phyloP scores from a whole-genome alignment of 2,329 filamentous ascomycete genomes.

The Ascochyta lentis region DNA sequence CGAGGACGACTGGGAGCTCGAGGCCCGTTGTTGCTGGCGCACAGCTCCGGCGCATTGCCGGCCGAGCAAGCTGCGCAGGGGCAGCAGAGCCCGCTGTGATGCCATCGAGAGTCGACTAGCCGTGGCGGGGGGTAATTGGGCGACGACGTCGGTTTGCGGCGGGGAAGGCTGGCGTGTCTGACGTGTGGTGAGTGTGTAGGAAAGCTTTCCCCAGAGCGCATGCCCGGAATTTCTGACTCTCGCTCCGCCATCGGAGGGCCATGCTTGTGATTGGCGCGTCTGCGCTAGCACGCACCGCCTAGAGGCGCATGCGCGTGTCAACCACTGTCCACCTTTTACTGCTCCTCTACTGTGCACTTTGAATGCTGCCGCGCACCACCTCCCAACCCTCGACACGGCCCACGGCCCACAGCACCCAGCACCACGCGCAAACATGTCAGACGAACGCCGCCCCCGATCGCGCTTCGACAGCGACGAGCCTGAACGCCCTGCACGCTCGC shows the following conservation, averaged over 20 bases:
- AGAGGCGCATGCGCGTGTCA: too few relatives aligned
- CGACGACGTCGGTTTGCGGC: neutral
- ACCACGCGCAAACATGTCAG: conserved; percentile 66
- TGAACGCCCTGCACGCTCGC: conserved; percentile 65
- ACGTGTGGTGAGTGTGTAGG: conserved; percentile 1
- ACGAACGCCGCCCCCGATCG: conserved; percentile 84
- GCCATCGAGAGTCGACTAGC: conserved; percentile 47
- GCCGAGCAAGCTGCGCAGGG: conserved; percentile 43
- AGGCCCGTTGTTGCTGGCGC: conserved; percentile 44
- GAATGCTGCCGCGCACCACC: conserved; percentile 1
- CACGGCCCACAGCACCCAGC: too few relatives aligned
- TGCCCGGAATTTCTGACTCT: conserved; percentile 12
- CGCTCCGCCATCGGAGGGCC: conserved; percentile 14
- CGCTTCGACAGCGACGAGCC: conserved; percentile 93
- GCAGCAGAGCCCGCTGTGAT: conserved; percentile 50
- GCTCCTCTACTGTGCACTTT: neutral
- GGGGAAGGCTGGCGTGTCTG: neutral
- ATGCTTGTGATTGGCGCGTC: neutral
- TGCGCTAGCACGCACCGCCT: too few relatives aligned
- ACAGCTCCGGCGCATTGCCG: conserved; percentile 35
- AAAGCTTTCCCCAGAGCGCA: conserved; percentile 10
- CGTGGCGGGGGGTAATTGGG: conserved; percentile 30
- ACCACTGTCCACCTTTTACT: too few relatives aligned
- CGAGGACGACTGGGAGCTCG: conserved; percentile 63
- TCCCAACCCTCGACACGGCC: neutral